Conservation (phyloP, 352 stramenopile species). For the Phytophthora syringae region DNA sequence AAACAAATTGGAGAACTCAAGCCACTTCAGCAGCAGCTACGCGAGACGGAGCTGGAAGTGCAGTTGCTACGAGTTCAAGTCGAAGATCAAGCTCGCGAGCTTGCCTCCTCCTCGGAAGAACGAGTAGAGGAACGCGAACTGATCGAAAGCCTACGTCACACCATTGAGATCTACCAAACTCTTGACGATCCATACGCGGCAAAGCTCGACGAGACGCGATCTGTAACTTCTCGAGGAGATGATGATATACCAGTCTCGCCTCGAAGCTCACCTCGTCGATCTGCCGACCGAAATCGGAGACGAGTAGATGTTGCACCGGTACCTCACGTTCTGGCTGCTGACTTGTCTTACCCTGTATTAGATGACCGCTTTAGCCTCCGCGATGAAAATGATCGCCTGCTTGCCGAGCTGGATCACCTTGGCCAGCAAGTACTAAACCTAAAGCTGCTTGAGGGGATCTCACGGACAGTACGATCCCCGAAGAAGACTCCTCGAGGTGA, state of each 20-base stretch:
- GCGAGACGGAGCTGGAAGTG: constrained; percentile 40
- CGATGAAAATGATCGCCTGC: constrained; percentile 58
- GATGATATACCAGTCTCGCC: constrained; percentile 23
- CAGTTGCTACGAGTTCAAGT: constrained; percentile 37
- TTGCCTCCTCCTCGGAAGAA: constrained; percentile 38
- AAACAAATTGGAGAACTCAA: constrained; percentile 64
- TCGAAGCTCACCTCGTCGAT: constrained; percentile 28
- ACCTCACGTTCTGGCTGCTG: constrained; percentile 1
- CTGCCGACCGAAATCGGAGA: constrained; percentile 18
- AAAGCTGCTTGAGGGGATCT: constrained; percentile 37
- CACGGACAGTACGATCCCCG: constrained; percentile 18
- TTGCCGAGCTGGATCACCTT: constrained; percentile 47
- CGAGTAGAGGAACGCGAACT: constrained; percentile 55
- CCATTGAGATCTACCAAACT: constrained; percentile 66
- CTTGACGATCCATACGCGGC: constrained; percentile 51
- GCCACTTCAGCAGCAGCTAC: constrained; percentile 44
- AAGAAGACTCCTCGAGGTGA: constrained; percentile 16
- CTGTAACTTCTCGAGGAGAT: constrained; percentile 16
- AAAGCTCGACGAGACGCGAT: constrained; percentile 25
- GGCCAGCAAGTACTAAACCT: constrained; percentile 56
- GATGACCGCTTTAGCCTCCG: constrained; percentile 49
- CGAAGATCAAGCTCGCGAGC: constrained; percentile 35
- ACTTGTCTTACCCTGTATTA: constrained; percentile 22
- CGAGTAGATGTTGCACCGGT: constrained; percentile 27
- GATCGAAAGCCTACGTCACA: constrained; percentile 67